Conservation (phyloP, 441 rosid species). For the Corymbia calophylla region DNA sequence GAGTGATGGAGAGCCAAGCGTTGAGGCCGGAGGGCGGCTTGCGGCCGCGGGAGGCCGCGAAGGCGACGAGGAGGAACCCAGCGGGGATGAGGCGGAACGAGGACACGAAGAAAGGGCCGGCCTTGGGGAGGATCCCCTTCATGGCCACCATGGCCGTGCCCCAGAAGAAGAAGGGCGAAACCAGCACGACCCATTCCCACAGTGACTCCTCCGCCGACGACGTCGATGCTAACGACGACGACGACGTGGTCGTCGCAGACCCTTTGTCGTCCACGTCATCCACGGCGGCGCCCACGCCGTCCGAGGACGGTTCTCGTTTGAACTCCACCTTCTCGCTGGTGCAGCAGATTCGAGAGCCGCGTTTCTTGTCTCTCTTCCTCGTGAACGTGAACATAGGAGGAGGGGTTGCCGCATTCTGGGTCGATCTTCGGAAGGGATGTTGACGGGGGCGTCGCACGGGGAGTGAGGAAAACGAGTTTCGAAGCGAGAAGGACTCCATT, state of each 20-base stretch:
- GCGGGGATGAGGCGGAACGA: constrained; percentile 78
- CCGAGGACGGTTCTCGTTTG: background rate
- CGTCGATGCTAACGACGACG: background rate
- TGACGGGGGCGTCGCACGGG: background rate
- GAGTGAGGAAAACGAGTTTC: background rate
- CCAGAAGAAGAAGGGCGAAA: constrained; percentile 94
- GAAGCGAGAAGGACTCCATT: background rate
- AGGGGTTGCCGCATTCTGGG: background rate
- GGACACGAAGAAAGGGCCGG: constrained; percentile 79
- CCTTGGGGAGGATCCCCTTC: constrained; percentile 89
- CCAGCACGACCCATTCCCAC: constrained; percentile 29
- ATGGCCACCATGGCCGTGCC: constrained; percentile 97
- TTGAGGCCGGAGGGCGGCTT: constrained; percentile 49
- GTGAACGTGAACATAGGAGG: background rate
- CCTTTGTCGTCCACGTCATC: background rate
- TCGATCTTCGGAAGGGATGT: background rate
- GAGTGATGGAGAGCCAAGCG: constrained; percentile 78
- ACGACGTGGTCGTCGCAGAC: background rate
- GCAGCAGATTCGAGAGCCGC: background rate
- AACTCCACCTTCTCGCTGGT: background rate
- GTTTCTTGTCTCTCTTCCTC: background rate
- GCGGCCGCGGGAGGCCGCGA: constrained; percentile 55
- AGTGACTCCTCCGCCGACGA: constrained; percentile 1
- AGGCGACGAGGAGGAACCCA: constrained; percentile 57
- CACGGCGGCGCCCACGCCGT: background rate